These are phyloP conservation scores for Sophora flavescens DNA, from an alignment of 306 rosid genomes.

Conservation along the genomic window DNA sequence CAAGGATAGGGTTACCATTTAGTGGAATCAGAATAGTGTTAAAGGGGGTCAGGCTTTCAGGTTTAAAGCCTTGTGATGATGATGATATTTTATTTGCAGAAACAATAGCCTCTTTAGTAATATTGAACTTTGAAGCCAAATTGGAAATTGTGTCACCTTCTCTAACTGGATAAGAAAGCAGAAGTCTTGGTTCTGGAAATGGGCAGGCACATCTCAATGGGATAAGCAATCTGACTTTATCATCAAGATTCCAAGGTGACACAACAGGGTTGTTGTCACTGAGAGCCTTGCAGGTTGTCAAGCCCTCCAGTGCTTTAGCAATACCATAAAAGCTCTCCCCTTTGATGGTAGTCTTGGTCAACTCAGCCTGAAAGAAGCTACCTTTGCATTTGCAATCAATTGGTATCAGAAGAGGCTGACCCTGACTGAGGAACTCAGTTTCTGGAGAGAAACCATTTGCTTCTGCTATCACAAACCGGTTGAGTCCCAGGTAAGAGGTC, in stretches of 20 bases:
- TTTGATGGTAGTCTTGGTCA: constrained; percentile 59
- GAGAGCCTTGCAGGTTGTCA: constrained; percentile 76
- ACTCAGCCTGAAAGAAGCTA: constrained; percentile 60
- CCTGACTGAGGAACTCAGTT: constrained; percentile 62
- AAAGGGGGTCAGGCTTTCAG: constrained; percentile 58
- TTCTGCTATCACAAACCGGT: constrained; percentile 57
- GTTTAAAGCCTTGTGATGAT: constrained; percentile 34
- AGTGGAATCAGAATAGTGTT: constrained; percentile 77
- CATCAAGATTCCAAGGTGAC: constrained; percentile 62
- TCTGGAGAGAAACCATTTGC: constrained; percentile 75
- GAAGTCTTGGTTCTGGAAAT: constrained; percentile 53
- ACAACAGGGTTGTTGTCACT: constrained; percentile 65
- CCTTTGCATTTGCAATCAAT: constrained; percentile 73
- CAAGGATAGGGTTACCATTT: constrained; percentile 54
- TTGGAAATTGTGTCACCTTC: constrained; percentile 69
- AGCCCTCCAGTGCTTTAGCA: constrained; percentile 76
- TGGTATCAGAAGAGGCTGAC: constrained; percentile 77
- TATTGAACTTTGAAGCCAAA: constrained; percentile 77
- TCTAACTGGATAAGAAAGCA: constrained; percentile 77
- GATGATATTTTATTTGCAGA: constrained; percentile 65
- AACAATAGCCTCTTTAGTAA: constrained; percentile 62
- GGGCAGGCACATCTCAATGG: constrained; percentile 91
- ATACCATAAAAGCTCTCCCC: constrained; percentile 80
- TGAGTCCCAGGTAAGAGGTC: constrained; percentile 75
- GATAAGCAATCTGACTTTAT: constrained; percentile 53